Percentiles rank a stretch among this genome's conserved stretches.
These are phyloP conservation scores for Penicillium mononematosum DNA, from an alignment of 495 filamentous ascomycete species.

Conservation along the genomic window DNA sequence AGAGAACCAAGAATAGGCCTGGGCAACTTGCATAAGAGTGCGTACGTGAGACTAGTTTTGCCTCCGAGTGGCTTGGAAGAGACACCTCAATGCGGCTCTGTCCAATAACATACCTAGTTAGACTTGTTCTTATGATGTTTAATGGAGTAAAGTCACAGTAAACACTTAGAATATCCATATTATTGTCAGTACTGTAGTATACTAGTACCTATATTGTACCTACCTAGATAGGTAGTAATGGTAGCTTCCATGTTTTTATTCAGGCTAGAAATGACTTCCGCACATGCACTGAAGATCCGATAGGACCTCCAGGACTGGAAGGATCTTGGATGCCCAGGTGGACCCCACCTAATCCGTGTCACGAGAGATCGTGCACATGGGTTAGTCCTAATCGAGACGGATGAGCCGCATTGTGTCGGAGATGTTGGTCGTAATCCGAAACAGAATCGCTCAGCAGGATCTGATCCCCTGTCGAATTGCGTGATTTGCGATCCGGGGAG, in stretches of 20 bases:
- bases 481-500: background rate
- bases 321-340: background rate
- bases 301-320: background rate
- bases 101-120: background rate
- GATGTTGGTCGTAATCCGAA: background rate
- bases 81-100: background rate
- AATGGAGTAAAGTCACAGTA: background rate
- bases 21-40: background rate
- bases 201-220: too few species aligned
- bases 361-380: background rate
- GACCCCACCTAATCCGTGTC: constrained; percentile 6
- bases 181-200: too few species aligned
- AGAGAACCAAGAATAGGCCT: background rate
- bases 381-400: constrained; percentile 2
- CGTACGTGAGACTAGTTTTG: background rate
- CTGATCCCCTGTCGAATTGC: background rate
- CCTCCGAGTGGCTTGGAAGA: constrained; percentile 2
- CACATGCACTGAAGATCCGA: constrained; percentile 2
- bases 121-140: background rate
- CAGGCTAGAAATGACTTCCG: background rate
- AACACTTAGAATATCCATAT: too few species aligned
- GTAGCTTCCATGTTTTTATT: background rate
- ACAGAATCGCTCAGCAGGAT: background rate
- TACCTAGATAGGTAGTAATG: too few species aligned
- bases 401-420: constrained; percentile 3